A percentile compares a stretch with the other conserved stretches of the same genome.
Conservation (phyloP, 192 early-diverging fungal species). For the Geranomyces variabilis region DNA sequence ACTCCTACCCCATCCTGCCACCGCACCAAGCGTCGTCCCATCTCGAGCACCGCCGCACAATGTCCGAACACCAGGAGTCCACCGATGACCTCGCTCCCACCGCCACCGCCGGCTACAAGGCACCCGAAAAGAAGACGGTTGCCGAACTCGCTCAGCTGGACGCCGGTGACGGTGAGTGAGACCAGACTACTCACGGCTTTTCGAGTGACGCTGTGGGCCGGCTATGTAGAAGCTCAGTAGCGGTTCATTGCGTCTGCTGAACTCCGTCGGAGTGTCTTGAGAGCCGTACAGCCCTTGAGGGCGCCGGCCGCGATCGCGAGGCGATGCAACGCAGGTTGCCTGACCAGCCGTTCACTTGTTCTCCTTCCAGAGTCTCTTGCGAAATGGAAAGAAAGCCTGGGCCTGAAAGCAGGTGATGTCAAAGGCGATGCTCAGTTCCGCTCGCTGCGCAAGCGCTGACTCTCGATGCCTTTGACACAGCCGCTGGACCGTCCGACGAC, state of each 20-base stretch:
- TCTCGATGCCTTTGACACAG: background rate
- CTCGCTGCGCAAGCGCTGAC: background rate
- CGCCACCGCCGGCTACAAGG: slow-evolving; percentile 85
- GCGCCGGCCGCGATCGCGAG: background rate
- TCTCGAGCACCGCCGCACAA: too few relatives aligned
- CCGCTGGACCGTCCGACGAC: slow-evolving; percentile 58
- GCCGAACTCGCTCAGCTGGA: slow-evolving; percentile 85
- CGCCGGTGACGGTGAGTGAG: slow-evolving; percentile 69
- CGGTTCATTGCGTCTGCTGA: background rate
- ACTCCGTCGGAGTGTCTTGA: too few relatives aligned
- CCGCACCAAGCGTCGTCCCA: too few relatives aligned
- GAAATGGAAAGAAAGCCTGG: slow-evolving; percentile 97
- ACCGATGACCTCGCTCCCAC: slow-evolving; percentile 78
- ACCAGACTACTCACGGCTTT: background rate
- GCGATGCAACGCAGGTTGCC: too few relatives aligned
- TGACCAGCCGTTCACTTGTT: background rate
- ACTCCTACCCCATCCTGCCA: too few relatives aligned
- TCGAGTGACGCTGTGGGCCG: too few relatives aligned
- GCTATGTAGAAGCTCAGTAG: too few relatives aligned
- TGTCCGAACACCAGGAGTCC: slow-evolving; percentile 39
- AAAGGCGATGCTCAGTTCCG: background rate
- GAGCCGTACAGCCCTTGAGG: too few relatives aligned
- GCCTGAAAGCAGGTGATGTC: slow-evolving; percentile 59
- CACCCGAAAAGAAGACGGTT: slow-evolving; percentile 88
- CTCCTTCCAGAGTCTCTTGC: slow-evolving; percentile 73